Conservation (phyloP, 176 grass and related monocot species). For the Musa itinerans region DNA sequence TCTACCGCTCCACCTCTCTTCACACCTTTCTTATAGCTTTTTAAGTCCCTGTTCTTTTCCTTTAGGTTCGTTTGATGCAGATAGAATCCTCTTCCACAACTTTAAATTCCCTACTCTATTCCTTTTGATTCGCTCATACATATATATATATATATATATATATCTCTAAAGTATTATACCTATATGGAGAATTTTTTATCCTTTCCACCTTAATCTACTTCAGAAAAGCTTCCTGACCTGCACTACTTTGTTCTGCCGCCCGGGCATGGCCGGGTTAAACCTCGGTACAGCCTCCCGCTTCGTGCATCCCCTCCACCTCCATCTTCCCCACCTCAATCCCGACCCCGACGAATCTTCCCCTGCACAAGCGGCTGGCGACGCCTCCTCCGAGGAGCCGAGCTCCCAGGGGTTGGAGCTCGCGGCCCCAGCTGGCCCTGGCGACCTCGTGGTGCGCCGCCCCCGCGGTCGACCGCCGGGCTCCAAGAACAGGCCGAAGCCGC, state of each 20-base stretch:
- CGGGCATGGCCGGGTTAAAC: constrained; percentile 77
- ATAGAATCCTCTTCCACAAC: too few relatives aligned
- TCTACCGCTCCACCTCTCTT: too few relatives aligned
- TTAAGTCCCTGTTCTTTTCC: constrained; percentile 35
- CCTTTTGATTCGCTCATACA: too few relatives aligned
- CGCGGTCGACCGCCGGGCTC: constrained; percentile 74
- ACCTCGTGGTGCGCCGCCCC: constrained; percentile 38
- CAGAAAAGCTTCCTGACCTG: too few relatives aligned
- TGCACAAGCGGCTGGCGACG: background rate
- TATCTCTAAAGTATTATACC: too few relatives aligned
- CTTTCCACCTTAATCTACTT: too few relatives aligned
- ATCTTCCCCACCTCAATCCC: constrained; percentile 14
- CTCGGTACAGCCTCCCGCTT: constrained; percentile 57
- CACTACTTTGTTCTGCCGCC: constrained; percentile 1
- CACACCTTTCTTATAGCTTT: too few relatives aligned
- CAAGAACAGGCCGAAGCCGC: constrained; percentile 92
- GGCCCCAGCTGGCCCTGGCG: constrained; percentile 1
- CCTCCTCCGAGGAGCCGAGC: constrained; percentile 27
- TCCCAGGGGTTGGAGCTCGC: background rate
- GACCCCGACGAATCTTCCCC: constrained; percentile 21
- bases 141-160: too few relatives aligned
- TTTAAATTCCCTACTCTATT: too few relatives aligned
- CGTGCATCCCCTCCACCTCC: constrained; percentile 44
- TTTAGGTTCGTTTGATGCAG: too few relatives aligned
- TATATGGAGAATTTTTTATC: too few relatives aligned